phyloP scores from a whole-genome alignment of 2,329 filamentous ascomycete genomes.

The Tolypocladium capitatum region DNA sequence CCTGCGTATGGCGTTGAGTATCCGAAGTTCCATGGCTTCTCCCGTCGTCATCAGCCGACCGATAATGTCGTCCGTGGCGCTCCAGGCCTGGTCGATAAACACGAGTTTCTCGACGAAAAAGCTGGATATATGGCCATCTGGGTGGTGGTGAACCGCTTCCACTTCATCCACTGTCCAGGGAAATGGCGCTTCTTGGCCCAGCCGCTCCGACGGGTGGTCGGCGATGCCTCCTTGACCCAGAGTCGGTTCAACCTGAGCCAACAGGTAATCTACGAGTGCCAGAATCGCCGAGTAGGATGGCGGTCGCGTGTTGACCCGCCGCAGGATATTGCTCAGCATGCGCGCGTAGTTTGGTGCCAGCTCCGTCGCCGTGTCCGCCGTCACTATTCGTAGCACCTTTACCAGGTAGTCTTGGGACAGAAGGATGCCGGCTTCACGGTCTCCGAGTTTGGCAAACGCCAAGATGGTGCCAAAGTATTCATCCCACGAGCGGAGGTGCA shows the following conservation, averaged over 20 bases:
- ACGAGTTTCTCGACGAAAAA: constrained; percentile 57
- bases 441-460: constrained; percentile 51
- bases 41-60: constrained; percentile 40
- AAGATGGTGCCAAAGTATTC: constrained; percentile 62
- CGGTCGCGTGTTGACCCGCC: constrained; percentile 34
- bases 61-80: constrained; percentile 42
- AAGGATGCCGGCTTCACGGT: constrained; percentile 42
- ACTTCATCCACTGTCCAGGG: constrained; percentile 34
- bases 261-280: constrained; percentile 30
- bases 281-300: constrained; percentile 42
- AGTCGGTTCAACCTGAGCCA: constrained; percentile 27
- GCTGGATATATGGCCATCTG: constrained; percentile 20
- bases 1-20: constrained; percentile 39
- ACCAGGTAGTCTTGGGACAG: constrained; percentile 48
- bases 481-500: constrained; percentile 53
- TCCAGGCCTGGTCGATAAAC: constrained; percentile 42
- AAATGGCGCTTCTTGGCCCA: constrained; percentile 22
- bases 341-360: constrained; percentile 41
- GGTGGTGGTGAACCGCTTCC: constrained; percentile 28
- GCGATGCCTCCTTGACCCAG: constrained; percentile 22
- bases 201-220: constrained; percentile 25
- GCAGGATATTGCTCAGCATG: constrained; percentile 37
- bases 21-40: constrained; percentile 32
- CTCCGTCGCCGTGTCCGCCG: constrained; percentile 40
- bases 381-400: constrained; percentile 45